These are phyloP conservation scores for Leccinum ochraceum DNA, from an alignment of 768 basidiomycete genomes.

Conservation along the genomic window DNA sequence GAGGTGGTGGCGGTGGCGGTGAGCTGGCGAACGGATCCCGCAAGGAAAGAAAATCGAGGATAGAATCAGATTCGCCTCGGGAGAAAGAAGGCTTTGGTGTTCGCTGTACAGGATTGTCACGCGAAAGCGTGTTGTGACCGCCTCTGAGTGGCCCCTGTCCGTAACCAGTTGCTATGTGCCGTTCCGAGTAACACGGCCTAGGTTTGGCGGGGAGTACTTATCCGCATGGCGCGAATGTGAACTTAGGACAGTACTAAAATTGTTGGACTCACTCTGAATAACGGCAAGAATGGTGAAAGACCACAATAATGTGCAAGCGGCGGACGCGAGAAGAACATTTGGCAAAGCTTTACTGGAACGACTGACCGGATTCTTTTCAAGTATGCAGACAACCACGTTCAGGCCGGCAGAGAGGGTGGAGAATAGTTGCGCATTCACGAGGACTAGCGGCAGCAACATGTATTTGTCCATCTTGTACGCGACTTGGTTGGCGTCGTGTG, in stretches of 20 bases:
- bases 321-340: slow-evolving; percentile 11
- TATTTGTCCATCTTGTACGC: background rate
- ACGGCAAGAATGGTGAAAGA: slow-evolving; percentile 17
- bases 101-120: slow-evolving; percentile 4
- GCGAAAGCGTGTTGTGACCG: background rate
- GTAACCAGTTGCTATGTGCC: background rate
- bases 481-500: background rate
- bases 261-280: slow-evolving; percentile 26
- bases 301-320: slow-evolving; percentile 28
- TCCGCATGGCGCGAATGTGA: slow-evolving; percentile 1
- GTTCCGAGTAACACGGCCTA: slow-evolving; percentile 12
- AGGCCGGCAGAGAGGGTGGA: slow-evolving; percentile 28
- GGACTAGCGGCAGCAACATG: slow-evolving; percentile 7
- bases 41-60: slow-evolving; percentile 35
- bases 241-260: background rate
- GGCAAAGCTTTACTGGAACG: background rate
- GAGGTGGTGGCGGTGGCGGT: slow-evolving; percentile 34
- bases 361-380: slow-evolving; percentile 1
- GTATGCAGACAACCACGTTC: slow-evolving; percentile 15
- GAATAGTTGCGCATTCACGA: slow-evolving; percentile 23
- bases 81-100: slow-evolving; percentile 23
- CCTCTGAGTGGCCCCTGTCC: slow-evolving; percentile 1
- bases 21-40: slow-evolving; percentile 36
- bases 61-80: slow-evolving; percentile 27
- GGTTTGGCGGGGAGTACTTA: slow-evolving; percentile 25